Evolutionary conservation across 805 yeast genomes (phyloP), one percentile per base, ranked within the genome.

Genomic region (Sungouiozyma intestinalis): DNA sequence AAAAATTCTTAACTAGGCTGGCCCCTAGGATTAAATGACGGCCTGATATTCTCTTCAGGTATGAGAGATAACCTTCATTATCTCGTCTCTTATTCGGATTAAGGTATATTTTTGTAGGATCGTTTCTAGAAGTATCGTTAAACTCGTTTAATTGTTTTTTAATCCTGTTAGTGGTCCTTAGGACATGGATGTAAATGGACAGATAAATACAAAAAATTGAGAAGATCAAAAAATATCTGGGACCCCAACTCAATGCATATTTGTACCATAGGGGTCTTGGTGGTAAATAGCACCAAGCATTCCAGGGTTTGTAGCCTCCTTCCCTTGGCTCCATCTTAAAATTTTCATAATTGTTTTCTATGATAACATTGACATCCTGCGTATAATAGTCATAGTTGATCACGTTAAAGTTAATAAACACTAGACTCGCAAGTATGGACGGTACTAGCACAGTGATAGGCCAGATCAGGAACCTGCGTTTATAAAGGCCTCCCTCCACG

Each of bases 261-360:
- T 85, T 67, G 57, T 77, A 81, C 92, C 92, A 86, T 6, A 70
- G 55, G 0, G 94, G 94, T 2, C 63, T 47, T 35, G 76, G 74
- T 0, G 95, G 87, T 43, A 87, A 64, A 58, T 81, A 85, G 56
- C 94, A 81, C 87, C 86, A 83, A 47, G 79, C 74, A 35, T 80
- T 75, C 45, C 74, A 69, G 21, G 85, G 77, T 32, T 63, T 57
- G 57, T 81, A 86, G 2, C 84, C 81, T 4, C 67, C 66, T 6
- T 60, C 53, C 42, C 55, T 54, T 4, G 63, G 57, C 35, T 50
- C 48, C 35, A 47, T 47, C 1, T 38, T 33, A 34, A 53, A 54
- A n/a, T 48, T 38, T 31, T 40, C 50, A 27, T 49, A 45, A 39
- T 57, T 51, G 37, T 57, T 56, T 35, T 59, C 55, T 29, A 50